Conservation (phyloP, 306 rosid species). For the Quercus mongolica region DNA sequence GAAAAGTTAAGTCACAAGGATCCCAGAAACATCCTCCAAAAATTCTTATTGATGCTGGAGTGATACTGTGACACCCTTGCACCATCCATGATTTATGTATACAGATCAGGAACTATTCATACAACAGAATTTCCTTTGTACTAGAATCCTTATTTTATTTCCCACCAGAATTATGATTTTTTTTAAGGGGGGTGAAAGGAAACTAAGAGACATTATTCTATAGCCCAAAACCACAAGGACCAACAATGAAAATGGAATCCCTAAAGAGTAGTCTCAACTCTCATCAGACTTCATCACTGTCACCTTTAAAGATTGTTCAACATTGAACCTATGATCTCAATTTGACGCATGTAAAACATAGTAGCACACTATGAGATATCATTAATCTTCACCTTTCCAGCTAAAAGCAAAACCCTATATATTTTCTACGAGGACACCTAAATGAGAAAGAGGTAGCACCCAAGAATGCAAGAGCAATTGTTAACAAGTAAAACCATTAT, state of each 20-base stretch:
- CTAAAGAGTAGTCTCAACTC: too few relatives aligned
- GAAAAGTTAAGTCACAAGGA: background rate
- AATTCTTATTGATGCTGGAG: background rate
- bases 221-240: background rate
- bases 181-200: background rate
- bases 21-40: background rate
- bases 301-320: background rate
- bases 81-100: background rate
- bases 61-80: background rate
- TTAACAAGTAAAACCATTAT: background rate
- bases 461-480: too few relatives aligned
- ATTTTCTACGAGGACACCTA: too few relatives aligned
- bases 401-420: too few relatives aligned
- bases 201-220: background rate
- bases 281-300: too few relatives aligned
- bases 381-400: too few relatives aligned
- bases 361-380: background rate
- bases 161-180: background rate
- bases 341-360: background rate
- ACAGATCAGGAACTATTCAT: background rate
- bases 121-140: background rate
- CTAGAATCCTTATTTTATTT: background rate
- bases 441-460: too few relatives aligned
- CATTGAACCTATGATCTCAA: background rate
- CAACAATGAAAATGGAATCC: background rate